These are phyloP conservation scores for Apophysomyces elegans DNA, from an alignment of 371 early-diverging fungal genomes.

Conservation along the genomic window DNA sequence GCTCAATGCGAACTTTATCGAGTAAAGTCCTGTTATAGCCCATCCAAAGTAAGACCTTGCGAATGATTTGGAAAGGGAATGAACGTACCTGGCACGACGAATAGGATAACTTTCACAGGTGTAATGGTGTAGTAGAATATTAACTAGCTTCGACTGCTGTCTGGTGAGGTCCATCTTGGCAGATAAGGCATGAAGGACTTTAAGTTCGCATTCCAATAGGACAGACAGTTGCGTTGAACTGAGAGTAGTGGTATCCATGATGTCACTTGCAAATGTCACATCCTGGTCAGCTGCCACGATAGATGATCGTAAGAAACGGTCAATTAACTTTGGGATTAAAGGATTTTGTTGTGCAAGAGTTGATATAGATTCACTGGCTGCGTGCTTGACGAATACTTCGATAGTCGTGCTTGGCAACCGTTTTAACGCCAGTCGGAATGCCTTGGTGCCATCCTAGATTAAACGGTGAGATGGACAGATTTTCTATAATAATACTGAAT, in stretches of 20 bases:
- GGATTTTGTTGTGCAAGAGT: conserved; percentile 30
- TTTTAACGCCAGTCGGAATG: conserved; percentile 34
- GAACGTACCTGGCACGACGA: conserved; percentile 41
- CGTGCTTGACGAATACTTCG: conserved; percentile 30
- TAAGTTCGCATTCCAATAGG: conserved; percentile 47
- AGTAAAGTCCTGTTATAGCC: conserved; percentile 20
- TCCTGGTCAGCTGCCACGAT: conserved; percentile 29
- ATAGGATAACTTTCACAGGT: conserved; percentile 29
- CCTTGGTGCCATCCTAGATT: conserved; percentile 26
- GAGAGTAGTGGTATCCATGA: conserved; percentile 23
- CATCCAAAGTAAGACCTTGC: background rate
- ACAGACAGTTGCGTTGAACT: conserved; percentile 23
- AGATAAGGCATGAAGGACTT: conserved; percentile 29
- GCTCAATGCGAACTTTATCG: conserved; percentile 28
- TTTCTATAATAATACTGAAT: background rate
- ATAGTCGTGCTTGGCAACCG: conserved; percentile 34
- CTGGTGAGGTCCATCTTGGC: conserved; percentile 26
- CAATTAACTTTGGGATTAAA: conserved; percentile 44
- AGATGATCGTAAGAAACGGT: conserved; percentile 40
- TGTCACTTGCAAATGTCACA: conserved; percentile 29
- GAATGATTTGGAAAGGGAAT: background rate
- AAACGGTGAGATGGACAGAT: background rate
- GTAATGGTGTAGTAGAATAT: conserved; percentile 35
- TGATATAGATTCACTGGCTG: conserved; percentile 23
- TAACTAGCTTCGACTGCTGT: conserved; percentile 29